Percentiles rank a stretch among this genome's conserved stretches.
Evolutionary conservation across 177 flowering plant species (phyloP).

Genomic region (Tripterygium wilfordii): DNA sequence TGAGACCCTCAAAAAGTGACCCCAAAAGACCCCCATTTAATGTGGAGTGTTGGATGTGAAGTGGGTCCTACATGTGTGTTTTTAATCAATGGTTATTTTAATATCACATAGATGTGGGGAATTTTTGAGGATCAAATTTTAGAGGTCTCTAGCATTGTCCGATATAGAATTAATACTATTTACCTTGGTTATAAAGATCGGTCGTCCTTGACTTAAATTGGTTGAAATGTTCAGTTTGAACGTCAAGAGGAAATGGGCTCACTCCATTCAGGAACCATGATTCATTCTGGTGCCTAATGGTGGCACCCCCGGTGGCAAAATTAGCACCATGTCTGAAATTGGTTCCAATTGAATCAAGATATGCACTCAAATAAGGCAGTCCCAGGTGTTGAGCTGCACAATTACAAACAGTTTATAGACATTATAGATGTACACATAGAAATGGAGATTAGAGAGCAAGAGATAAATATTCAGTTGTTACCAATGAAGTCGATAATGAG

Average conservation of each 20-base stretch:
- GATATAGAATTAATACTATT: no score
- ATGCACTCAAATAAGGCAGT: conserved; percentile 37
- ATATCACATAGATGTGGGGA: no score
- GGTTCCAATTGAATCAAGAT: conserved; percentile 35
- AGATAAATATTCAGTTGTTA: conserved; percentile 11
- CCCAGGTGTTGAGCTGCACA: conserved; percentile 34
- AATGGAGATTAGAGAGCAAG: neutral
- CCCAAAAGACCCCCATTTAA: no score
- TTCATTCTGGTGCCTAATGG: conserved; percentile 26
- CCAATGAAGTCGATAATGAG: conserved; percentile 65
- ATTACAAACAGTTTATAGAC: neutral
- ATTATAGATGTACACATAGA: neutral
- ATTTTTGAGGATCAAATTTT: no score
- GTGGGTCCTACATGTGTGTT: no score
- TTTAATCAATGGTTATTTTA: no score
- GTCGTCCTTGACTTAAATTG: conserved; percentile 31
- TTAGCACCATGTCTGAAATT: conserved; percentile 43
- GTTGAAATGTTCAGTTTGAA: conserved; percentile 36
- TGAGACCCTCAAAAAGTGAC: no score
- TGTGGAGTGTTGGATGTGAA: no score
- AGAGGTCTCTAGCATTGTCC: no score
- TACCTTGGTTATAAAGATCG: conserved; percentile 22
- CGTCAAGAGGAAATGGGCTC: conserved; percentile 37
- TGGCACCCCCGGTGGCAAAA: conserved; percentile 48
- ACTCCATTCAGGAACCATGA: conserved; percentile 22